These are phyloP conservation scores for Dionaea muscipula DNA, from an alignment of 179 eudicot species.

Conservation along the genomic window DNA sequence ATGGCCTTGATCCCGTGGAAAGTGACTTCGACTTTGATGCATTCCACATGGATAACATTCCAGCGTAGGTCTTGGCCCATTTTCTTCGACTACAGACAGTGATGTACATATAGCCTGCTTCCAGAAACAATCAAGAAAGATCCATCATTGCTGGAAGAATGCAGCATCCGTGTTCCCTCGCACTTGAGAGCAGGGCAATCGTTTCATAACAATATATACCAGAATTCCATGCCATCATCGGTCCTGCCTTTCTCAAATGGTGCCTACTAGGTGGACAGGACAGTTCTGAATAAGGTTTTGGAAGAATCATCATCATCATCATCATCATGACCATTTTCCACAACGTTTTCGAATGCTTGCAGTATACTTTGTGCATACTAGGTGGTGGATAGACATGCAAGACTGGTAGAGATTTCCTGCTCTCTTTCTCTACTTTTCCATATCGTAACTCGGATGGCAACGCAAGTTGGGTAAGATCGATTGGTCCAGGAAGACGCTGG, in stretches of 20 bases:
- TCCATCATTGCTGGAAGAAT: constrained; percentile 9
- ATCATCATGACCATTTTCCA: no score
- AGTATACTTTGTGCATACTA: constrained; percentile 21
- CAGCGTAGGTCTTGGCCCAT: constrained; percentile 28
- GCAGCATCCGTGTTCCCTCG: not conserved
- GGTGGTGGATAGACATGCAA: constrained; percentile 17
- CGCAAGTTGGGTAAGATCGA: constrained; percentile 25
- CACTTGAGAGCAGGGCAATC: no score
- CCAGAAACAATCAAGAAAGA: constrained; percentile 15
- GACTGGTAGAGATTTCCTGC: constrained; percentile 16
- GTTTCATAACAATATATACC: no score
- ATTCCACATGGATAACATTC: constrained; percentile 61
- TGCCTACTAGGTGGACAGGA: not conserved
- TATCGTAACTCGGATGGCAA: no score
- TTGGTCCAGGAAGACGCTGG: constrained; percentile 4
- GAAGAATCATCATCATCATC: no score
- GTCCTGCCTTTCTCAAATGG: no score
- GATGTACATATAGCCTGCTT: constrained; percentile 28
- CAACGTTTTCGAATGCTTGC: constrained; percentile 16
- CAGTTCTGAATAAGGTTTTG: constrained; percentile 16
- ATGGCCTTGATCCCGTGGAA: constrained; percentile 30
- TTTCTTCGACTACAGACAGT: constrained; percentile 14
- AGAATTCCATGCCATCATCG: no score
- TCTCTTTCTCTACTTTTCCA: no score
- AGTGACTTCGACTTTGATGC: constrained; percentile 71